Percentiles rank a stretch among this genome's conserved stretches.
Evolutionary conservation across 305 asterid genomes (phyloP).

Genomic region (Fraxinus ornus): DNA sequence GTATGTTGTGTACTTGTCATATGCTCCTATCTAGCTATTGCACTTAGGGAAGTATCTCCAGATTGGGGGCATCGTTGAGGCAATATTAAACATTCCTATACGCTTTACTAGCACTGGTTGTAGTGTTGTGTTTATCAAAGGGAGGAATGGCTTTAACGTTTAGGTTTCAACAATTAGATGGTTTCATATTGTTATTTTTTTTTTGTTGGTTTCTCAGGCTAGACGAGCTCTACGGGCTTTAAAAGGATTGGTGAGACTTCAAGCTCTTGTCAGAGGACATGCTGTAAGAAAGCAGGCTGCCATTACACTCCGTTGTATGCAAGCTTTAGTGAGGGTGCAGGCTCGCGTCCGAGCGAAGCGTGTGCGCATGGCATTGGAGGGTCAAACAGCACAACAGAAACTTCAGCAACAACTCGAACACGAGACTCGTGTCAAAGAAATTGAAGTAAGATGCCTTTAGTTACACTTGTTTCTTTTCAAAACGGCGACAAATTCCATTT

Average conservation of each 20-base stretch:
- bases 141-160: neutral
- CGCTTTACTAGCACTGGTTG: slow-evolving; percentile 11
- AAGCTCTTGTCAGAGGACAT: slow-evolving; percentile 97
- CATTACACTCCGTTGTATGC: slow-evolving; percentile 87
- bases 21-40: neutral
- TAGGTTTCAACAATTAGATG: neutral
- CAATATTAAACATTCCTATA: neutral
- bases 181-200: neutral
- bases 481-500: neutral
- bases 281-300: slow-evolving; percentile 98
- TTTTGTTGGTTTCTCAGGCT: slow-evolving; percentile 47
- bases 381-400: slow-evolving; percentile 64
- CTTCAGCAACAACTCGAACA: slow-evolving; percentile 68
- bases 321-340: slow-evolving; percentile 93
- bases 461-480: neutral
- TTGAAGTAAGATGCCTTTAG: slow-evolving; percentile 59
- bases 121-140: neutral
- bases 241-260: slow-evolving; percentile 96
- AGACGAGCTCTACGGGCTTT: slow-evolving; percentile 91
- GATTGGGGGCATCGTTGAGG: neutral
- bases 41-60: neutral
- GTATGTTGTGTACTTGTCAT: neutral
- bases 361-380: slow-evolving; percentile 83
- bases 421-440: slow-evolving; percentile 76
- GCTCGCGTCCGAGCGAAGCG: slow-evolving; percentile 97